These are phyloP conservation scores for Phanerochaete carnosa DNA, from an alignment of 768 basidiomycete genomes.

Conservation along the genomic window DNA sequence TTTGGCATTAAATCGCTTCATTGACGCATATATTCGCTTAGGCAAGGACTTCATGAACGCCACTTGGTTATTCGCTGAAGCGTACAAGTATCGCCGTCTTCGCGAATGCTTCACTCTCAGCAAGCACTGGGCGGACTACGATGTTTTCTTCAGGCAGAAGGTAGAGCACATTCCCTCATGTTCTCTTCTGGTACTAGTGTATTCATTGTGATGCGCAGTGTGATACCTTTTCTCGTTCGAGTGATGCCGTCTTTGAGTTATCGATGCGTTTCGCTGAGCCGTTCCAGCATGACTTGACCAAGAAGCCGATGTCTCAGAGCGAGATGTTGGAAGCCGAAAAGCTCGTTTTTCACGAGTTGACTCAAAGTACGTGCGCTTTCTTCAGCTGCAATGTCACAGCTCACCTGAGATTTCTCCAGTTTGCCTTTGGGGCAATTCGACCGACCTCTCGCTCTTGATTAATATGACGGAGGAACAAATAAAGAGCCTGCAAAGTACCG, in stretches of 20 bases:
- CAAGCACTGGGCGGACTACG: conserved; percentile 87
- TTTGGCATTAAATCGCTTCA: neutral
- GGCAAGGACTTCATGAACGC: conserved; percentile 94
- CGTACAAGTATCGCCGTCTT: conserved; percentile 88
- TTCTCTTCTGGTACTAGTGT: neutral
- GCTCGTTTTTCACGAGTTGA: conserved; percentile 88
- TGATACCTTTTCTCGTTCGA: conserved; percentile 92
- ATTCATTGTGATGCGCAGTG: conserved; percentile 44
- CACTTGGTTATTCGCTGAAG: conserved; percentile 95
- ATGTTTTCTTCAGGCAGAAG: conserved; percentile 95
- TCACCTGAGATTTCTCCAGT: conserved; percentile 41
- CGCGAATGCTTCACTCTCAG: conserved; percentile 92
- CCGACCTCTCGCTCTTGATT: conserved; percentile 90
- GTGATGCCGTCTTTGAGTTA: conserved; percentile 90
- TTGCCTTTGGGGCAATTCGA: conserved; percentile 96
- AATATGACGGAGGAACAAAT: conserved; percentile 99
- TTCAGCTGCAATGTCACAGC: neutral
- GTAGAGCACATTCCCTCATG: conserved; percentile 29
- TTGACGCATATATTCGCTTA: conserved; percentile 18
- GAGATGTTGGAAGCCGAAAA: conserved; percentile 71
- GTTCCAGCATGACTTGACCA: conserved; percentile 51
- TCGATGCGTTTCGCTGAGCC: conserved; percentile 90
- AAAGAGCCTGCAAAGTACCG: conserved; percentile 92
- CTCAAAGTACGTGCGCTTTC: conserved; percentile 58
- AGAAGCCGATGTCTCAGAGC: conserved; percentile 12